phyloP scores from a whole-genome alignment of 192 early-diverging fungal species.

The Gryganskiella cystojenkinii region DNA sequence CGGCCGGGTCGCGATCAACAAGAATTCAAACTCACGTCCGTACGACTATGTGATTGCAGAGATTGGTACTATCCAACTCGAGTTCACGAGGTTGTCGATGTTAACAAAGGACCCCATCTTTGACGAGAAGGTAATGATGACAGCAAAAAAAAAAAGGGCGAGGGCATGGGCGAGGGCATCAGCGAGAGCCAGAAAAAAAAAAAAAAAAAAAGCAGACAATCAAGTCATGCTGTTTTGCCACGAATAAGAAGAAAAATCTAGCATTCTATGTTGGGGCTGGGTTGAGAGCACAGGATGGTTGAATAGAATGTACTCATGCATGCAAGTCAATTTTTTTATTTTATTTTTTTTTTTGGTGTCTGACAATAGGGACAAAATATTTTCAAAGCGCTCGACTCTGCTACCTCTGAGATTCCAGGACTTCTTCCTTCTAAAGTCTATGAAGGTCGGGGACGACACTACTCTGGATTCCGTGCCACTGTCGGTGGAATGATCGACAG shows the following conservation, averaged over 20 bases:
- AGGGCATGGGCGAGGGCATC: constrained; percentile 22
- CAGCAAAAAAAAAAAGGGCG: constrained; percentile 62
- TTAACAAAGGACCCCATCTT: constrained; percentile 79
- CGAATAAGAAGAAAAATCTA: too few relatives aligned
- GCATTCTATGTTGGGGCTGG: too few relatives aligned
- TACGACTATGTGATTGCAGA: constrained; percentile 66
- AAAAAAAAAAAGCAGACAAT: too few relatives aligned
- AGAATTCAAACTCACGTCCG: constrained; percentile 5
- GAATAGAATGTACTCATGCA: too few relatives aligned
- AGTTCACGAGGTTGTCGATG: constrained; percentile 84
- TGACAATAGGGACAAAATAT: constrained; percentile 27
- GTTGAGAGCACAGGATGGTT: too few relatives aligned
- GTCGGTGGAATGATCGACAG: constrained; percentile 66
- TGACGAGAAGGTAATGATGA: constrained; percentile 67
- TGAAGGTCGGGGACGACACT: background rate
- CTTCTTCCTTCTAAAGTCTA: constrained; percentile 11
- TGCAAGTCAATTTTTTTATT: constrained; percentile 15
- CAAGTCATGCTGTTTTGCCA: too few relatives aligned
- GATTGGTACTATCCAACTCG: constrained; percentile 83
- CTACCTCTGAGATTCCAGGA: constrained; percentile 26
- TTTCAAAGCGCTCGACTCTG: constrained; percentile 19
- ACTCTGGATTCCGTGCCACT: constrained; percentile 30
- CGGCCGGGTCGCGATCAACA: constrained; percentile 17
- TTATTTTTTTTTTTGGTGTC: background rate
- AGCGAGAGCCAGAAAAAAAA: too few relatives aligned